Conservation (phyloP, 192 early-diverging fungal genomes). For the Podila horticola region DNA sequence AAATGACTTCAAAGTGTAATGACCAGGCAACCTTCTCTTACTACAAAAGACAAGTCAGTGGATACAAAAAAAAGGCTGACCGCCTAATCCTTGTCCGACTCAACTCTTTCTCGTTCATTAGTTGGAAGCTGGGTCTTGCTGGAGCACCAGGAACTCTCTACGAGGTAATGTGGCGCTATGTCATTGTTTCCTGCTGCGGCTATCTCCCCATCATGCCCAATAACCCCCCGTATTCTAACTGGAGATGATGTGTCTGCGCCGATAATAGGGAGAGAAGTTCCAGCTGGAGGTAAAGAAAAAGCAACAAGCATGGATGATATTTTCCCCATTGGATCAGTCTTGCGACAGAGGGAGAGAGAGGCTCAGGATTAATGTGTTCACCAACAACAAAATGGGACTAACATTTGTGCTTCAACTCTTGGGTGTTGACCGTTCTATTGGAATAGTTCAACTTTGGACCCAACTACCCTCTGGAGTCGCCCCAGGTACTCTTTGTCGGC, state of each 20-base stretch:
- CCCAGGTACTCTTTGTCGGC: conserved; percentile 73
- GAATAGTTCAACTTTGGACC: conserved; percentile 74
- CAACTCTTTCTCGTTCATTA: conserved; percentile 20
- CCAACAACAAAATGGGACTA: neutral
- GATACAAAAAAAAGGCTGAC: neutral
- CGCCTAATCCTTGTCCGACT: neutral
- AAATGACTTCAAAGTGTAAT: conserved; percentile 64
- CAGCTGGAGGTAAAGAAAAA: conserved; percentile 54
- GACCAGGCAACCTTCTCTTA: neutral
- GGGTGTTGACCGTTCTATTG: no score
- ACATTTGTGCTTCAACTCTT: neutral
- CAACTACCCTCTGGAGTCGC: conserved; percentile 80
- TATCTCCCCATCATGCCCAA: neutral
- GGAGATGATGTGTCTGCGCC: no score
- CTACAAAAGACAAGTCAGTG: neutral
- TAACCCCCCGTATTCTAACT: no score
- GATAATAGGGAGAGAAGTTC: conserved; percentile 57
- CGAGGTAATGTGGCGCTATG: conserved; percentile 51
- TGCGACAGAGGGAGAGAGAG: neutral
- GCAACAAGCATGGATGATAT: neutral
- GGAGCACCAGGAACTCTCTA: conserved; percentile 79
- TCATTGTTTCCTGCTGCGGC: neutral
- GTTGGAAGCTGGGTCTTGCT: conserved; percentile 70
- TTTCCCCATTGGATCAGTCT: no score
- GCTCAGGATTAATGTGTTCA: no score